Base-by-base conservation (phyloP, 495 filamentous ascomycete species). In the Penicillium paxilli region DNA sequence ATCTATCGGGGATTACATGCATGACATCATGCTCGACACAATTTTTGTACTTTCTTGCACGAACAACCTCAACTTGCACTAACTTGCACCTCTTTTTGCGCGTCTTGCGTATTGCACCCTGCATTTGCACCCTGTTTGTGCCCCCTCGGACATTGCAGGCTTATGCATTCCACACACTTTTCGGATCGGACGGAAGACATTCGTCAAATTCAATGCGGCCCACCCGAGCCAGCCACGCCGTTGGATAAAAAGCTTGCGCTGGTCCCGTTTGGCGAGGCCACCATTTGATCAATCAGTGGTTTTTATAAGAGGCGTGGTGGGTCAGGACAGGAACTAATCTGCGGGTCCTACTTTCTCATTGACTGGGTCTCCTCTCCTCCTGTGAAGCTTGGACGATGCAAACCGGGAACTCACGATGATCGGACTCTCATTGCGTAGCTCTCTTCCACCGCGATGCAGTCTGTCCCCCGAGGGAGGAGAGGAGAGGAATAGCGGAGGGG, bases 241-340 rank as follows among this genome's bases (percentile, higher is more conserved):
- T 44, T 49, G 38, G 46, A 49, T 17, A 21, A 41, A 14, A 28
- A 26, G 24, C 11, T 16, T 16, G 6, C 35, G 25, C 28, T 12
- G 17, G 33, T 14, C 3, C 44, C 49, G 44, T 41, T 48, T 41
- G 33, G 3, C 2, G 37, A 35, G 49, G 45, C 33, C 25, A 16
- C 11, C 52, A 25, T 35, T 19, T 35, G 45, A 19, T 55, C 52
- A 49, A 55, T 55, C 46, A 49, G 28, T 44, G 21, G 38, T 35
- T 25, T 19, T 24, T 58, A 60, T 66, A 37, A 55, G 62, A 11
- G 7, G 8, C 14, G 2, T 20, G 35, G 57, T 59, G 57, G 57
- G 48, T 55, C 60, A 63, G 53, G 53, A 48, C 53, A 63, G 57
- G 53, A 51, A 57, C 60, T 54, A 51, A 32, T 35, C 25, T 24